Evolutionary conservation across 176 grass and related monocot species (phyloP).

Genomic region (Musa itinerans): DNA sequence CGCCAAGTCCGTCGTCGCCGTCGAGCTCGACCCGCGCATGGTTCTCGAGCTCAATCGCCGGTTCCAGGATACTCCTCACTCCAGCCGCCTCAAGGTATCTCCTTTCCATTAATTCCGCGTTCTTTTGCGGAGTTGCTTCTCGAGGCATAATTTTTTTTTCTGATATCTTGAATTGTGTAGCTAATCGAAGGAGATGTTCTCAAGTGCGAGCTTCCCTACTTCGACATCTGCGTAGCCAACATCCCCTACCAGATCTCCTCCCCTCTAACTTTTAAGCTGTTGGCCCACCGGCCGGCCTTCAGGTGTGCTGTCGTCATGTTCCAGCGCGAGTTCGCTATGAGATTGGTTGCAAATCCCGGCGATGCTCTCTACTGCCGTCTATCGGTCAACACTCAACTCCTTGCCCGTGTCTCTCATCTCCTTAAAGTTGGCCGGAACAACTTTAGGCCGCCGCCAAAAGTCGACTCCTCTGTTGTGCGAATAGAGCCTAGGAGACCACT

Average conservation of each 20-base stretch:
- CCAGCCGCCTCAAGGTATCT: slow-evolving; percentile 56
- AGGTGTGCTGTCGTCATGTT: slow-evolving; percentile 98
- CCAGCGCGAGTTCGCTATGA: slow-evolving; percentile 90
- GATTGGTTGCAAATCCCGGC: slow-evolving; percentile 75
- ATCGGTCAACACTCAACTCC: slow-evolving; percentile 74
- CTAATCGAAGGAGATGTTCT: slow-evolving; percentile 93
- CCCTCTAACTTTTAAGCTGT: slow-evolving; percentile 76
- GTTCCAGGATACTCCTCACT: slow-evolving; percentile 62
- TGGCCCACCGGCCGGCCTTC: slow-evolving; percentile 70
- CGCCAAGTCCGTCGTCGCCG: slow-evolving; percentile 72
- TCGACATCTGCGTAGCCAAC: slow-evolving; percentile 92
- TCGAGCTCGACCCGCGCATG: slow-evolving; percentile 90
- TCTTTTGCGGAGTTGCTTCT: background rate
- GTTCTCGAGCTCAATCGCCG: slow-evolving; percentile 70
- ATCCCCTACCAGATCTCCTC: slow-evolving; percentile 94
- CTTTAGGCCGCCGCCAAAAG: slow-evolving; percentile 83
- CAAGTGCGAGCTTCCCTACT: slow-evolving; percentile 90
- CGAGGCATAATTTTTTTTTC: background rate
- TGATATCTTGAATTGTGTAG: slow-evolving; percentile 24
- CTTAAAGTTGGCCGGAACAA: slow-evolving; percentile 84
- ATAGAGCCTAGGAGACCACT: slow-evolving; percentile 78
- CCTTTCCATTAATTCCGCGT: background rate
- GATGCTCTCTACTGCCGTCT: slow-evolving; percentile 85
- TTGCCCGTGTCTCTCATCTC: slow-evolving; percentile 80
- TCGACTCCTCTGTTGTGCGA: slow-evolving; percentile 80